Evolutionary conservation across 306 rosid species (phyloP), one percentile per base, ranked within the genome.

Genomic region (Corylus heterophylla): DNA sequence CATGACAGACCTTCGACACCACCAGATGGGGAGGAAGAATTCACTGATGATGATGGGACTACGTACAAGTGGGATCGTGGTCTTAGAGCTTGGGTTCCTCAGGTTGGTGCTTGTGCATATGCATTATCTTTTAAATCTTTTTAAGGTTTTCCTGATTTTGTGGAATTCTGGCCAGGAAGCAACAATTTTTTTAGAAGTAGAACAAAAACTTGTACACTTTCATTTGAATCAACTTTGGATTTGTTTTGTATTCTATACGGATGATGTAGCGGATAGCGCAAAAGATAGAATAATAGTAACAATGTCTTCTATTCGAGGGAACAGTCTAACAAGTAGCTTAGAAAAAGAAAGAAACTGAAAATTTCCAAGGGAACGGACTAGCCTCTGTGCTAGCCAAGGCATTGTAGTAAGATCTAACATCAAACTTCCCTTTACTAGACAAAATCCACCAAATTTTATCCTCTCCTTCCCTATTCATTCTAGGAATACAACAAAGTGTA

Each of bases 1-100:
- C 48, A 50, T 72, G 93, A 91, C 68, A 90, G 97, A 84, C 99
- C 98, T 84, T 88, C 84, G 0, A 91, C 97, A 0, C 98, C 99
- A 22, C 98, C 98, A 13, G 98, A 95, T 77, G 98, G 96, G 66
- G 98, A 91, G 86, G 92, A 95, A 79, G 99, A 95, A 72, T 95
- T 95, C 87, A 90, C 89, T 1, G 99, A 95, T 82, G 99, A 95
- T 54, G 98, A 95, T 75, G 99, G 99, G 79, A 93, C 98, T 70
- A 82, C 54, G 45, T 95, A 95, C 83, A 95, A 88, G 78, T 95
- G 99, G 99, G 90, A 91, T 56, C 86, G 85, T 64, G 87, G 72
- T 80, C 85, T 91, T 59, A 89, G 96, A 81, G 97, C 82, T 12
- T 95, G 98, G 99, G 89, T 90, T 81, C 99, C 99, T 51, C 93